Conservation (phyloP, 768 basidiomycete genomes). For the Rhizopogon roseolus region DNA sequence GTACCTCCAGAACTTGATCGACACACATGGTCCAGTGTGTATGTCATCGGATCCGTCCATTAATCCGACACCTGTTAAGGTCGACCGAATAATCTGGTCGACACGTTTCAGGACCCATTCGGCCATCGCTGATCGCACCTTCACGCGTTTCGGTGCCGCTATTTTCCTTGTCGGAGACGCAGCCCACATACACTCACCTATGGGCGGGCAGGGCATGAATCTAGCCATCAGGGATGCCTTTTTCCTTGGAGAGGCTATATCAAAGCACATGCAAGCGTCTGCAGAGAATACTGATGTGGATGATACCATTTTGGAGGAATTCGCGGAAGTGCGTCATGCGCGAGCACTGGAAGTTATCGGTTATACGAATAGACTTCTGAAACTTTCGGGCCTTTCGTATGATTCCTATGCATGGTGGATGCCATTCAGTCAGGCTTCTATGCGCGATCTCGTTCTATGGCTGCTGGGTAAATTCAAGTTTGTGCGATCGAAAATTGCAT, state of each 20-base stretch:
- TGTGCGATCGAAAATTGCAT: slow-evolving; percentile 14
- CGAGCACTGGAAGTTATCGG: slow-evolving; percentile 40
- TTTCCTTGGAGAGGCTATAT: slow-evolving; percentile 37
- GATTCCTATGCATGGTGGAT: slow-evolving; percentile 15
- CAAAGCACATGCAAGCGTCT: slow-evolving; percentile 24
- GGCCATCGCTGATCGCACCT: too few species aligned
- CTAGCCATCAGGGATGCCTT: slow-evolving; percentile 49
- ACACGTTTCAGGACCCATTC: too few species aligned
- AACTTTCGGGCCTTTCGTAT: slow-evolving; percentile 18
- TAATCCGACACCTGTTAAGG: too few species aligned
- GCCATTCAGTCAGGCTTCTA: slow-evolving; percentile 19
- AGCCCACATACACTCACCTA: too few species aligned
- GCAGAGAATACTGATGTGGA: slow-evolving; percentile 9
- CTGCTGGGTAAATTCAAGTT: slow-evolving; percentile 12
- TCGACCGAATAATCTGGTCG: too few species aligned
- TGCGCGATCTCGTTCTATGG: slow-evolving; percentile 24
- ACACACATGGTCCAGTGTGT: too few species aligned
- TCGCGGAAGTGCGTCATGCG: too few species aligned
- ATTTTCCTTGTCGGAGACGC: too few species aligned
- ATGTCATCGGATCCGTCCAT: too few species aligned
- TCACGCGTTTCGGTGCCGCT: too few species aligned
- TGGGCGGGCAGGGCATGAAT: slow-evolving; percentile 58
- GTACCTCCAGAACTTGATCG: too few species aligned
- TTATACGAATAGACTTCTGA: slow-evolving; percentile 32
- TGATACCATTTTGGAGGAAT: too few species aligned